Conservation (phyloP, 1,139 yeast species). For the Yamadazyma taylorii region DNA sequence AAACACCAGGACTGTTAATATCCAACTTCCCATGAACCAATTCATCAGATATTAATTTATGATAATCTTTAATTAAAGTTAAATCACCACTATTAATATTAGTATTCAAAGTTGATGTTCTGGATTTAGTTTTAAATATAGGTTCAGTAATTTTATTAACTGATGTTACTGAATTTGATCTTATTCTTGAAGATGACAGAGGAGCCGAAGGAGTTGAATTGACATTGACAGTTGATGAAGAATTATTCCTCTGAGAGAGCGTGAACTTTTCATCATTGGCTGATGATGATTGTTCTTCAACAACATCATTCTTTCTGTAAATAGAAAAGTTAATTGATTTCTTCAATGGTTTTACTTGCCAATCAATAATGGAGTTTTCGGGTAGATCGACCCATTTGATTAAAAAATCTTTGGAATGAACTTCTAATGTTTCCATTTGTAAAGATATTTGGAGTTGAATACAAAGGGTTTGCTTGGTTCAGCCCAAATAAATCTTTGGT, state of each 20-base stretch:
- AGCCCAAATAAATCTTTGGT: too few species aligned
- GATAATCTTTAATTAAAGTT: slow-evolving; percentile 40
- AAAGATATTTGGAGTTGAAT: too few species aligned
- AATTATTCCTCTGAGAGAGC: slow-evolving; percentile 9
- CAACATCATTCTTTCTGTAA: slow-evolving; percentile 44
- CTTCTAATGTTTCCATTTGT: slow-evolving; percentile 68
- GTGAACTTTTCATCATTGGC: slow-evolving; percentile 5
- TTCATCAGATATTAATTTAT: slow-evolving; percentile 54
- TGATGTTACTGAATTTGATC: slow-evolving; percentile 38
- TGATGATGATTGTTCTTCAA: slow-evolving; percentile 7
- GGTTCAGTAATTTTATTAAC: slow-evolving; percentile 39
- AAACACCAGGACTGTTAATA: slow-evolving; percentile 60
- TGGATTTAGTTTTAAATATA: slow-evolving; percentile 34
- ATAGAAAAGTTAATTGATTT: slow-evolving; percentile 74
- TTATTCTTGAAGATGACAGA: slow-evolving; percentile 16
- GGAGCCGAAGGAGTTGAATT: slow-evolving; percentile 11
- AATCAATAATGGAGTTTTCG: slow-evolving; percentile 62
- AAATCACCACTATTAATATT: slow-evolving; percentile 40
- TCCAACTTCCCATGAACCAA: slow-evolving; percentile 62
- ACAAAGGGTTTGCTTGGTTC: not conserved
- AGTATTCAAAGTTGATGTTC: slow-evolving; percentile 35
- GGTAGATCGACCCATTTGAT: slow-evolving; percentile 89
- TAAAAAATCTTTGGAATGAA: slow-evolving; percentile 84
- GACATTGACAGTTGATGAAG: slow-evolving; percentile 14
- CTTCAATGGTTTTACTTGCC: slow-evolving; percentile 83